Percentiles rank a stretch among this genome's conserved stretches.
Evolutionary conservation across 1,284 basidiomycete genomes (phyloP).

Genomic region (Papiliotrema laurentii): DNA sequence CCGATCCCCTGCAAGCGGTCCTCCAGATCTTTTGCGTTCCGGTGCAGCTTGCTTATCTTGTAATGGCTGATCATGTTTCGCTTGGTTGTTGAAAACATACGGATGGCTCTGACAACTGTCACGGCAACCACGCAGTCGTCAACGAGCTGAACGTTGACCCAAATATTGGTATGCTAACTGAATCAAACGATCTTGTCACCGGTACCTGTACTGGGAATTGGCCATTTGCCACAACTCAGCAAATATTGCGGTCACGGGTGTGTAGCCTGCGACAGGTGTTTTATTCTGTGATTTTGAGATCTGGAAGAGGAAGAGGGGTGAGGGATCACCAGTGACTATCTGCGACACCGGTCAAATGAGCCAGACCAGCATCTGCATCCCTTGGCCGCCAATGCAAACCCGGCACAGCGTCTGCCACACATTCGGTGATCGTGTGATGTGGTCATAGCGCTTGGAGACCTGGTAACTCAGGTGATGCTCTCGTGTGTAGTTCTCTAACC

Average conservation of each 20-base stretch:
- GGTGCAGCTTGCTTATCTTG: slow-evolving; percentile 65
- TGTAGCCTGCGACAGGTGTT: too few relatives aligned
- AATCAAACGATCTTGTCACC: slow-evolving; percentile 84
- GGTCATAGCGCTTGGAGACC: slow-evolving; percentile 73
- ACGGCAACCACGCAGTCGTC: slow-evolving; percentile 70
- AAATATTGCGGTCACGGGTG: too few relatives aligned
- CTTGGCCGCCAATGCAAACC: slow-evolving; percentile 24
- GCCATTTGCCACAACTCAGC: slow-evolving; percentile 70
- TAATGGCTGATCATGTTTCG: slow-evolving; percentile 89
- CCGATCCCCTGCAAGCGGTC: slow-evolving; percentile 70
- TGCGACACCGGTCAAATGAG: slow-evolving; percentile 50
- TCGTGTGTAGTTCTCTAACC: slow-evolving; percentile 51
- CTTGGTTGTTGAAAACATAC: slow-evolving; percentile 82
- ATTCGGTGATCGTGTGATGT: slow-evolving; percentile 62
- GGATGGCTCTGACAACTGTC: slow-evolving; percentile 84
- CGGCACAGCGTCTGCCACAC: slow-evolving; percentile 59
- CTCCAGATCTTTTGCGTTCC: background rate
- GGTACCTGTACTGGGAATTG: too few relatives aligned
- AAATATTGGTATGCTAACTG: slow-evolving; percentile 88
- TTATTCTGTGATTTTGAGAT: background rate
- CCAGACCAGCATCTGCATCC: slow-evolving; percentile 14
- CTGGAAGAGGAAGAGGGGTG: background rate
- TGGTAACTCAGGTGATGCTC: slow-evolving; percentile 29
- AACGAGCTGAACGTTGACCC: slow-evolving; percentile 82
- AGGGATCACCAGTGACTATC: slow-evolving; percentile 58